Base-by-base conservation (phyloP, 768 basidiomycete genomes). In the Suillus fuscotomentosus region DNA sequence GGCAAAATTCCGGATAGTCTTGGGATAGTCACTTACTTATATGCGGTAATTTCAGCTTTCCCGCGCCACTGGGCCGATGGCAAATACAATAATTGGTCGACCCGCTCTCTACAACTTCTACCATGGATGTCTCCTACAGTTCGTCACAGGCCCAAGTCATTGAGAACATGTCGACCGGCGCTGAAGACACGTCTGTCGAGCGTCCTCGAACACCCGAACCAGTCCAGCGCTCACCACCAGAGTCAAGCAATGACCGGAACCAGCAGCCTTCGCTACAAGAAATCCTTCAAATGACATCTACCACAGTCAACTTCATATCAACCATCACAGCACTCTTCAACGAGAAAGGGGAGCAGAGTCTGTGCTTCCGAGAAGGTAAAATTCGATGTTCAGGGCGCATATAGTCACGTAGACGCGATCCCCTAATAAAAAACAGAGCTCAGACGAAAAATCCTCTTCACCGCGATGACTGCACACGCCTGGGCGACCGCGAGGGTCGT, bases 401-500 rank as follows among this genome's bases (percentile, higher is more conserved):
- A 57, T 57, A 57, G 22, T 57, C 38, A 57, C 22, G 8, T 39
- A 57, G 38, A 57, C 15, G 22, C 38, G 14, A 57, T 27, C 22
- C 39, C 22, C 56, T 41, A 15, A 39, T 38, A 24, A 22, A 38
- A 57, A 15, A 17, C 66, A 76, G 75, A 76, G 51, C 54, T 75
- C 36, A 73, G 67, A 42, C 60, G 60, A 41, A 70, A 65, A 3
- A 34, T 76, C 59, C 63, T 73, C 15, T 65, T 62, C 9, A 36
- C 39, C 5, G 41, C 68, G 20, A 22, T 73, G 2, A 34, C 41
- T 17, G 68, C 64, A 34, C 69, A 75, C 24, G 66, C 72, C 4
- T 76, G 75, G 75, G 70, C 75, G 45, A 72, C 39, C 8, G 74
- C 71, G 5, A 71, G 75, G 0, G 27, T 72, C 14, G 43, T 57